Percentiles rank a stretch among this genome's conserved stretches.
Conservation (phyloP, 2,329 filamentous ascomycete genomes). For the Fusarium hainanense region DNA sequence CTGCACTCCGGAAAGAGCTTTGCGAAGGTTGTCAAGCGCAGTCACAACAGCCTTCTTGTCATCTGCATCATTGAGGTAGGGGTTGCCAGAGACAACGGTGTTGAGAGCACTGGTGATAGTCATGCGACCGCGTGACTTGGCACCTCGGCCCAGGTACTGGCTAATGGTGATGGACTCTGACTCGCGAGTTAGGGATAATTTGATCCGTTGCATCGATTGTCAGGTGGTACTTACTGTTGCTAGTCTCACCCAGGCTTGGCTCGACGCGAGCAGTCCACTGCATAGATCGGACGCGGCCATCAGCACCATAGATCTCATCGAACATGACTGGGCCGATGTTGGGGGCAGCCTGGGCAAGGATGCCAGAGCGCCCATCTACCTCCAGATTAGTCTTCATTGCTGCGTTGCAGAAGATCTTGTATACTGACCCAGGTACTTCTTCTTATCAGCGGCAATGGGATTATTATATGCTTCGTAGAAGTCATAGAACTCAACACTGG, state of each 20-base stretch:
- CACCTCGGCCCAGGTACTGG: slow-evolving; percentile 20
- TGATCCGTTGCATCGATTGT: accelerated
- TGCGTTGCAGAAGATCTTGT: accelerated
- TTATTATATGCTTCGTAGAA: slow-evolving; percentile 9
- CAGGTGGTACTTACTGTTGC: slow-evolving; percentile 1
- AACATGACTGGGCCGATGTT: slow-evolving; percentile 17
- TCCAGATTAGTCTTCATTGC: not conserved
- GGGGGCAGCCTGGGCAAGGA: slow-evolving; percentile 16
- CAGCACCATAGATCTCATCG: slow-evolving; percentile 15
- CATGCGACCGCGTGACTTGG: slow-evolving; percentile 16
- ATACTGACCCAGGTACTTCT: not conserved
- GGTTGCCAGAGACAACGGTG: slow-evolving; percentile 14
- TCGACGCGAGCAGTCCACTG: slow-evolving; percentile 20
- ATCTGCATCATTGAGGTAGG: slow-evolving; percentile 12
- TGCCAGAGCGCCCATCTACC: not conserved
- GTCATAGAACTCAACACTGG: slow-evolving; percentile 13
- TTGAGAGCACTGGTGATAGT: slow-evolving; percentile 21
- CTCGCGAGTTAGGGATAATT: not conserved
- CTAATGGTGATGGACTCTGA: slow-evolving; percentile 16
- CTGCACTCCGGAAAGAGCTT: slow-evolving; percentile 10
- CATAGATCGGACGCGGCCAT: slow-evolving; percentile 5
- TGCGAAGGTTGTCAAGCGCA: slow-evolving; percentile 14
- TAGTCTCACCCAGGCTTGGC: slow-evolving; percentile 6
- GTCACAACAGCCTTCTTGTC: slow-evolving; percentile 17
- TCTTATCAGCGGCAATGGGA: not conserved